A percentile compares a stretch with the other conserved stretches of the same genome.
These are phyloP conservation scores for Crucihimalaya himalaica DNA, from an alignment of 345 rosid genomes.

Conservation along the genomic window DNA sequence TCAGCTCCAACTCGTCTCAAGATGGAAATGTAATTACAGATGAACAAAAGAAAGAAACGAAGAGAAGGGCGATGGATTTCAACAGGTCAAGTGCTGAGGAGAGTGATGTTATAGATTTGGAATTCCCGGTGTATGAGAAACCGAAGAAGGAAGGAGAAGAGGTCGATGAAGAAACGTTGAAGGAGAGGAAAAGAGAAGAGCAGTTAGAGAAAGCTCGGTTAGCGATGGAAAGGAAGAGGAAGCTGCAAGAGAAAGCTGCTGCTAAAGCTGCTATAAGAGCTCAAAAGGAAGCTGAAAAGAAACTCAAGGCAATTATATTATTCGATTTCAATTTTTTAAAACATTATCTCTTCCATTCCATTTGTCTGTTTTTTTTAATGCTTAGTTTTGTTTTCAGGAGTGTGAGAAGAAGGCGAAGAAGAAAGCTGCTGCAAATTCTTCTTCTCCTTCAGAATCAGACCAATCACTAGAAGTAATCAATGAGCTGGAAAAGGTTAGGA, in stretches of 20 bases:
- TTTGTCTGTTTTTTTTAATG: background rate
- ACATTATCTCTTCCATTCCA: background rate
- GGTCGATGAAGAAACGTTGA: constrained; percentile 69
- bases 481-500: constrained; percentile 51
- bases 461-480: constrained; percentile 44
- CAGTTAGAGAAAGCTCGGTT: constrained; percentile 81
- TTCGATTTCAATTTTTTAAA: background rate
- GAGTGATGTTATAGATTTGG: constrained; percentile 43
- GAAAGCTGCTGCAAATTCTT: constrained; percentile 55
- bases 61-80: constrained; percentile 36
- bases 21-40: constrained; percentile 39
- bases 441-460: constrained; percentile 45
- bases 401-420: constrained; percentile 88
- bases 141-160: constrained; percentile 47
- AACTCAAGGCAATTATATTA: constrained; percentile 64
- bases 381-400: constrained; percentile 54
- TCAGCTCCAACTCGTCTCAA: constrained; percentile 50
- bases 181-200: constrained; percentile 82
- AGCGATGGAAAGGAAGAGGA: constrained; percentile 94
- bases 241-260: constrained; percentile 81
- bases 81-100: constrained; percentile 45
- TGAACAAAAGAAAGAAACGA: constrained; percentile 52
- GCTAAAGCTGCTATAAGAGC: constrained; percentile 87
- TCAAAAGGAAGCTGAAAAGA: constrained; percentile 93
- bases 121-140: constrained; percentile 38